Percentiles rank a stretch among this genome's conserved stretches.
phyloP scores from a whole-genome alignment of 164 flowering plant species.

The Vitis rupestris region DNA sequence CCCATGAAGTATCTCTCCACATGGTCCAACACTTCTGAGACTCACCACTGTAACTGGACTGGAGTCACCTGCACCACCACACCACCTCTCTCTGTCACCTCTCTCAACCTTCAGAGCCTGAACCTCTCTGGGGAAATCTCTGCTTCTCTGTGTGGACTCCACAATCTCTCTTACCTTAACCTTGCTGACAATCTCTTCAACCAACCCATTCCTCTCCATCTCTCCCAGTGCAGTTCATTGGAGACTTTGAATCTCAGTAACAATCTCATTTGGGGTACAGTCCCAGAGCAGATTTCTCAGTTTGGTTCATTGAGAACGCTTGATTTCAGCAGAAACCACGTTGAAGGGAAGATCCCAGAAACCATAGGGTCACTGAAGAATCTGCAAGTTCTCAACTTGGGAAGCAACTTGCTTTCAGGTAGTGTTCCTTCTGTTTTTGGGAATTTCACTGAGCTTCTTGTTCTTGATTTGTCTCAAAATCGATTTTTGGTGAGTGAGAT shows the following conservation, averaged over 20 bases:
- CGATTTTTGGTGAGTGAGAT: constrained; percentile 59
- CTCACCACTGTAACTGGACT: constrained; percentile 74
- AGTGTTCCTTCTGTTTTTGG: constrained; percentile 49
- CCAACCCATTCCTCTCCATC: constrained; percentile 72
- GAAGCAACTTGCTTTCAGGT: constrained; percentile 74
- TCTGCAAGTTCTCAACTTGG: constrained; percentile 68
- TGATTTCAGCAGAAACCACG: constrained; percentile 68
- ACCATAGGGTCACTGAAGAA: constrained; percentile 44
- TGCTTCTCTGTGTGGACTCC: constrained; percentile 61
- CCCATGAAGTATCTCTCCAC: constrained; percentile 55
- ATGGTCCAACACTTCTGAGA: constrained; percentile 59
- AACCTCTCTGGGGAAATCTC: constrained; percentile 85
- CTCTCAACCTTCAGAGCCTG: constrained; percentile 58
- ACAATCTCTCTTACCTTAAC: constrained; percentile 49
- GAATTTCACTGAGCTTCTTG: constrained; percentile 56
- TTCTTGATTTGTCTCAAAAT: constrained; percentile 78
- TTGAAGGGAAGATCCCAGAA: constrained; percentile 70
- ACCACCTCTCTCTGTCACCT: constrained; percentile 35
- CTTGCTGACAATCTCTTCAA: constrained; percentile 77
- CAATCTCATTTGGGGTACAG: constrained; percentile 84
- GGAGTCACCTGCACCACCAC: constrained; percentile 58
- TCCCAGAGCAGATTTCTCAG: constrained; percentile 71
- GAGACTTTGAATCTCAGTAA: constrained; percentile 64
- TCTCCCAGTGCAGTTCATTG: constrained; percentile 61
- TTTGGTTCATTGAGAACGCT: constrained; percentile 51